Evolutionary conservation across 805 yeast genomes (phyloP).

Genomic region (Ascoidea asiatica): DNA sequence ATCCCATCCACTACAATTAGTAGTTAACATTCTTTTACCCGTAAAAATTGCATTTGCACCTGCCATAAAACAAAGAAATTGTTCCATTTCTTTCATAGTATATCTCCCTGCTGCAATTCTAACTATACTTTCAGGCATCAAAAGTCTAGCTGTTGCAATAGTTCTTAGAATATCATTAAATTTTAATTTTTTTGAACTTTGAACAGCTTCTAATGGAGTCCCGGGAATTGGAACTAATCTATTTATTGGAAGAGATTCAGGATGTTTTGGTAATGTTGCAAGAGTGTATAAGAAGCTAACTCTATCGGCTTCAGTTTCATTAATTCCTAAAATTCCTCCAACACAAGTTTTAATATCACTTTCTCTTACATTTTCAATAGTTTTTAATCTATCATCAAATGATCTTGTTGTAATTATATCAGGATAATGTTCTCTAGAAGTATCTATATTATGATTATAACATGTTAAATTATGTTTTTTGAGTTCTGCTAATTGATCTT

Average conservation of each 20-base stretch:
- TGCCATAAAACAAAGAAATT: conserved; percentile 59
- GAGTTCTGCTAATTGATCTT: conserved; percentile 45
- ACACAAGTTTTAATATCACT: conserved; percentile 62
- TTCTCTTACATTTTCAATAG: conserved; percentile 48
- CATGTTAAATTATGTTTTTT: conserved; percentile 69
- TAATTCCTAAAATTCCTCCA: conserved; percentile 71
- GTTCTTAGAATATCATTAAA: conserved; percentile 55
- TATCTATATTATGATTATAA: conserved; percentile 70
- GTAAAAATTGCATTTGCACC: conserved; percentile 77
- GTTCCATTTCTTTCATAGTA: conserved; percentile 69
- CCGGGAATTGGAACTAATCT: conserved; percentile 69
- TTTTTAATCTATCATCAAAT: conserved; percentile 57
- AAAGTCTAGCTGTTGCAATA: conserved; percentile 59
- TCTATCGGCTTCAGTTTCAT: conserved; percentile 63
- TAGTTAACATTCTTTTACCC: conserved; percentile 70
- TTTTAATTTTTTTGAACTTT: conserved; percentile 32
- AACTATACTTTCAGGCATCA: conserved; percentile 61
- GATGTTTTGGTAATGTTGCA: conserved; percentile 57
- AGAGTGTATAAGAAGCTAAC: conserved; percentile 53
- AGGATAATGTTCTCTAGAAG: conserved; percentile 66
- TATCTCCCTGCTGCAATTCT: conserved; percentile 74
- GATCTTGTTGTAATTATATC: conserved; percentile 57
- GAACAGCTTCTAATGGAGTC: conserved; percentile 56
- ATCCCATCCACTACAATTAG: conserved; percentile 77
- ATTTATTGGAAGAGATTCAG: conserved; percentile 74